Percentiles rank a stretch among this genome's conserved stretches.
These are phyloP conservation scores for Biscutella laevigata DNA, from an alignment of 441 rosid species.

Conservation along the genomic window DNA sequence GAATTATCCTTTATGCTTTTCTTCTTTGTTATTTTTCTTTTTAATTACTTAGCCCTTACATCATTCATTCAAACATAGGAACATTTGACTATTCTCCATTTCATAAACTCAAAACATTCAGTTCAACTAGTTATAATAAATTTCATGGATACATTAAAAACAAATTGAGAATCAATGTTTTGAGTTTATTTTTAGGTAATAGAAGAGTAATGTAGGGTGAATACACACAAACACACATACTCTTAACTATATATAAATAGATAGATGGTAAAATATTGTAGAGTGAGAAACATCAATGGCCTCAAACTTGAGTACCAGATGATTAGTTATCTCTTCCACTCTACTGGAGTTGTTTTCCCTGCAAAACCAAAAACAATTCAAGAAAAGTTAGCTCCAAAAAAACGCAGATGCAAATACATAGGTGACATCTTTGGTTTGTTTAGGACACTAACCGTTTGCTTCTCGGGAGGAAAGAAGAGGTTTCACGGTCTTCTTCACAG, in stretches of 20 bases:
- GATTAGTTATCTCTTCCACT: slow-evolving; percentile 66
- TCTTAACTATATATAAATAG: background rate
- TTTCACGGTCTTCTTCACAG: slow-evolving; percentile 48
- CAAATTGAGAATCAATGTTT: too few species aligned
- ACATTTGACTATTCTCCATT: background rate
- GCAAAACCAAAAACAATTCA: slow-evolving; percentile 30
- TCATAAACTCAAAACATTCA: background rate
- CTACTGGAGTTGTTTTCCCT: slow-evolving; percentile 57
- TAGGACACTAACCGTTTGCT: slow-evolving; percentile 46
- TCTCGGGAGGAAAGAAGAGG: slow-evolving; percentile 40
- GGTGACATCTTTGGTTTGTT: too few species aligned
- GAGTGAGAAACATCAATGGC: slow-evolving; percentile 1
- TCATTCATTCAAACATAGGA: slow-evolving; percentile 10
- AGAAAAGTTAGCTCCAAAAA: too few species aligned
- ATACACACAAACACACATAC: background rate
- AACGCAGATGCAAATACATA: too few species aligned
- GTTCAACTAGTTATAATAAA: background rate
- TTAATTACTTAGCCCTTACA: slow-evolving; percentile 17
- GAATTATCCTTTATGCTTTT: slow-evolving; percentile 22
- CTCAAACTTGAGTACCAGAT: background rate
- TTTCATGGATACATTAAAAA: background rate
- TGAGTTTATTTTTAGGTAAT: background rate
- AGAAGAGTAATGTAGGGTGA: slow-evolving; percentile 5
- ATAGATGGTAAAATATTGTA: slow-evolving; percentile 6
- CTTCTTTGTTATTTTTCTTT: background rate